phyloP scores from a whole-genome alignment of 148 eudicot genomes.

The Fagopyrum homotropicum region DNA sequence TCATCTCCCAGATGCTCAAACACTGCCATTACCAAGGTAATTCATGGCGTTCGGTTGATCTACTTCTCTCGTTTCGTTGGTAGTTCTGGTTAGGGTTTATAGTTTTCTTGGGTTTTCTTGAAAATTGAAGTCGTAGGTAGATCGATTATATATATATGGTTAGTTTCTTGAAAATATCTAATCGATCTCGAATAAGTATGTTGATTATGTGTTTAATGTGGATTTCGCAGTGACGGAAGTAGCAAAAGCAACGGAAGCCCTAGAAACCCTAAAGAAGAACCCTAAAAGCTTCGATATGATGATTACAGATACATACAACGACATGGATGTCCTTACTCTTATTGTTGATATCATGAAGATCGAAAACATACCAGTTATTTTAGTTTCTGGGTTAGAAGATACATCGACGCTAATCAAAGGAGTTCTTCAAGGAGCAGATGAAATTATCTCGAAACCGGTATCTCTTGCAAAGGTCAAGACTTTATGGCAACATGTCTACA shows the following conservation, averaged over 20 bases:
- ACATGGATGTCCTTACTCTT: not conserved
- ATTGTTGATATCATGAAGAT: not conserved
- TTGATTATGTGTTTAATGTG: not conserved
- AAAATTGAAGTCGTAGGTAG: not conserved
- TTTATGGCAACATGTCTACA: slow-evolving; percentile 1
- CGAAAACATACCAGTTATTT: not conserved
- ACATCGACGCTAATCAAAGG: not conserved
- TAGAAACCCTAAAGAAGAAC: slow-evolving; percentile 1
- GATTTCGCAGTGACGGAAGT: slow-evolving; percentile 3
- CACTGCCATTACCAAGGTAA: slow-evolving; percentile 11
- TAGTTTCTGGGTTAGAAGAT: not conserved
- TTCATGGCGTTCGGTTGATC: not conserved
- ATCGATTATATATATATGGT: not conserved
- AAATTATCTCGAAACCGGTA: not conserved
- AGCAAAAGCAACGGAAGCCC: not conserved
- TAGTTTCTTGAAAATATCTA: not conserved
- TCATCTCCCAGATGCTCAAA: not conserved
- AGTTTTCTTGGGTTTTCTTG: not conserved
- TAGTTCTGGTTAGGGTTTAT: not conserved
- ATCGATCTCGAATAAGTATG: not conserved
- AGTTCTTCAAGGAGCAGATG: not conserved
- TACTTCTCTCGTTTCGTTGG: not conserved
- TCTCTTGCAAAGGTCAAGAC: not conserved
- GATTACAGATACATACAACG: not conserved
- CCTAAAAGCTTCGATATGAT: slow-evolving; percentile 3